Evolutionary conservation across 2,329 filamentous ascomycete species (phyloP).

Genomic region (Chaetomiaceae sp.): DNA sequence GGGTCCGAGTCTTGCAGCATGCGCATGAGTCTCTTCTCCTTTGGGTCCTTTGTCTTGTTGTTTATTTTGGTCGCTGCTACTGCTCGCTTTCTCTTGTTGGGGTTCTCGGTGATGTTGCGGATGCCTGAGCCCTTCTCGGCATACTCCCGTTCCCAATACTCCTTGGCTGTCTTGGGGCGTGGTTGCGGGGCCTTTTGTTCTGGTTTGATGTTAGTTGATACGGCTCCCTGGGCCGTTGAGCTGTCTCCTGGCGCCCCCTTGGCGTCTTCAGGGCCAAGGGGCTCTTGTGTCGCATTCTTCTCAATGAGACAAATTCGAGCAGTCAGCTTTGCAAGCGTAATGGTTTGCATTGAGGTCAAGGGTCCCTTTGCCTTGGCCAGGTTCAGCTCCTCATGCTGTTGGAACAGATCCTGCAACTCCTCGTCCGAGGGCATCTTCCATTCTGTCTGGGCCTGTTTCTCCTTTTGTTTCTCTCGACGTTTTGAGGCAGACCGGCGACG

Average conservation of each 20-base stretch:
- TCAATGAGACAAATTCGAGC: neutral
- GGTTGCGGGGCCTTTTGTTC: too few relatives aligned
- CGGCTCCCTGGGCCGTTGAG: too few relatives aligned
- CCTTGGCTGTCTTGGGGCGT: neutral
- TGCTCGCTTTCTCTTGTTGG: too few relatives aligned
- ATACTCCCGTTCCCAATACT: conserved; percentile 5
- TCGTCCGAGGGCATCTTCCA: neutral
- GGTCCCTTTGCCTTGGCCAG: neutral
- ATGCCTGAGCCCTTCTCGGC: neutral
- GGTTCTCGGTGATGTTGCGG: neutral
- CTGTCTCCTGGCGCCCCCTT: too few relatives aligned
- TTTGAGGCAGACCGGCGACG: neutral
- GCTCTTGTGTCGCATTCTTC: neutral
- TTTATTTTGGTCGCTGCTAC: neutral
- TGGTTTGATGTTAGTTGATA: too few relatives aligned
- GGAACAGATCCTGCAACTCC: neutral
- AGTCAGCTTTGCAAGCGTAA: neutral
- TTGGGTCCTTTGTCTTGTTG: neutral
- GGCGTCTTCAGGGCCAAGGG: too few relatives aligned
- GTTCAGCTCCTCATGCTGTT: neutral
- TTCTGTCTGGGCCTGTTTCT: neutral
- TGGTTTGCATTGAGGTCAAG: neutral
- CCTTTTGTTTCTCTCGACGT: neutral
- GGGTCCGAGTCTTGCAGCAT: neutral
- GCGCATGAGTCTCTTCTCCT: neutral